Evolutionary conservation across 2,329 filamentous ascomycete genomes (phyloP).

Genomic region (Clonostachys rhizophaga): DNA sequence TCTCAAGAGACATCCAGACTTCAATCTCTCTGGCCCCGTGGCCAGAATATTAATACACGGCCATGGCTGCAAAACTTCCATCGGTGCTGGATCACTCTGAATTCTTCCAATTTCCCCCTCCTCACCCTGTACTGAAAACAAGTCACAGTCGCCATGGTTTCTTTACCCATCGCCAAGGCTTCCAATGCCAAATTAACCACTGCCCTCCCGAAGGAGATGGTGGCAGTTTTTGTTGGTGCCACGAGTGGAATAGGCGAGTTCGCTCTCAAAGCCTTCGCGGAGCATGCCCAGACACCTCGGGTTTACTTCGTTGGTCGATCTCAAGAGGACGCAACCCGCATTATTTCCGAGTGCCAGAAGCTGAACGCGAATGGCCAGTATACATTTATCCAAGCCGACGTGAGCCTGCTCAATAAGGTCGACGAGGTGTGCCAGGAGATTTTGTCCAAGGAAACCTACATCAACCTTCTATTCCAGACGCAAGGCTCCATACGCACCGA

Average conservation of each 20-base stretch:
- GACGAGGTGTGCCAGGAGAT: constrained; percentile 42
- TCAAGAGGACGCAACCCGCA: constrained; percentile 22
- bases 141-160: neutral
- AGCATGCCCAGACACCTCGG: constrained; percentile 29
- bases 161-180: neutral
- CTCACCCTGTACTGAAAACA: too few relatives aligned
- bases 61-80: too few relatives aligned
- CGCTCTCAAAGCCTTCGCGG: constrained; percentile 38
- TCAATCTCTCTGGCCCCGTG: too few relatives aligned
- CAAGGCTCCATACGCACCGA: constrained; percentile 24
- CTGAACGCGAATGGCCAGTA: constrained; percentile 37
- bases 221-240: constrained; percentile 47
- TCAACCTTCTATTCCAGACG: constrained; percentile 42
- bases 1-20: too few relatives aligned
- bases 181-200: neutral
- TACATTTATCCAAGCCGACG: constrained; percentile 42
- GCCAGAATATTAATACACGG: too few relatives aligned
- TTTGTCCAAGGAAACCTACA: constrained; percentile 28
- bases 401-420: constrained; percentile 43
- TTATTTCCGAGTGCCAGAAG: constrained; percentile 31
- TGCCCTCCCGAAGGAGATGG: constrained; percentile 10
- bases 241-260: constrained; percentile 50
- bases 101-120: too few relatives aligned
- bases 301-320: constrained; percentile 48
- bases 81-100: too few relatives aligned